Base-by-base conservation (phyloP, 2,329 filamentous ascomycete species). In the Colletotrichum cuscutae region DNA sequence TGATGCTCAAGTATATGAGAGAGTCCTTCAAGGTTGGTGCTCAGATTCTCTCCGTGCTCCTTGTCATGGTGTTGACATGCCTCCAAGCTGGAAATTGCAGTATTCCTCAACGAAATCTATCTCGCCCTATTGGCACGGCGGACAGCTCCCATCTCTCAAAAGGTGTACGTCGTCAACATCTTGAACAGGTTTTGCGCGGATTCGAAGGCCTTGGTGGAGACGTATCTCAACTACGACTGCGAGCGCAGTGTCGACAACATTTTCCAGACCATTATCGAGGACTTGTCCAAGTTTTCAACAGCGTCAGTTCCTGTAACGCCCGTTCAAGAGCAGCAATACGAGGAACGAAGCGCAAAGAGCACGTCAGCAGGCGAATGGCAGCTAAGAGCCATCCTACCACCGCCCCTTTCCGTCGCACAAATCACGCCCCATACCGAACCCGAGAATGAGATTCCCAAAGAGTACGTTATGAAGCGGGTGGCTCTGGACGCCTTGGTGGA, bases 201-300 rank as follows among this genome's bases (percentile, higher is more conserved):
- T 80, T 94, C 96, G 1, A 90, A 94, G 76, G 95, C 95, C 0
- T 82, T 99, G 61, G 97, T 99, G 19, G 97, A 99, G 82, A 93
- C 95, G 15, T 99, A 99, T 82, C 89, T 99, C 75, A 99, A 99
- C 82, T 99, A 99, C 80, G 97, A 99, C 81, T 99, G 97, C 83
- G 97, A 98, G 79, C 90, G 96, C 73, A 95, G 95, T 53, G 90
- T 98, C 72, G 96, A 98, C 83, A 99, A 99, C 82, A 97, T 98
- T 82, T 99, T 97, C 81, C 97, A 99, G 82, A 93, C 90, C 24
- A 92, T 98, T 66, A 95, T 99, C 62, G 97, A 99, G 81, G 95
- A 98, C 82, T 86, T 99, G 22, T 97, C 96, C 37, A 93, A 93
- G 77, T 93, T 98, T 77, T 94, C 95, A 1, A 97, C 93, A 65